Percentiles rank a stretch among this genome's conserved stretches.
phyloP scores from a whole-genome alignment of 169 alveolate species.

The Plasmodium coatneyi region DNA sequence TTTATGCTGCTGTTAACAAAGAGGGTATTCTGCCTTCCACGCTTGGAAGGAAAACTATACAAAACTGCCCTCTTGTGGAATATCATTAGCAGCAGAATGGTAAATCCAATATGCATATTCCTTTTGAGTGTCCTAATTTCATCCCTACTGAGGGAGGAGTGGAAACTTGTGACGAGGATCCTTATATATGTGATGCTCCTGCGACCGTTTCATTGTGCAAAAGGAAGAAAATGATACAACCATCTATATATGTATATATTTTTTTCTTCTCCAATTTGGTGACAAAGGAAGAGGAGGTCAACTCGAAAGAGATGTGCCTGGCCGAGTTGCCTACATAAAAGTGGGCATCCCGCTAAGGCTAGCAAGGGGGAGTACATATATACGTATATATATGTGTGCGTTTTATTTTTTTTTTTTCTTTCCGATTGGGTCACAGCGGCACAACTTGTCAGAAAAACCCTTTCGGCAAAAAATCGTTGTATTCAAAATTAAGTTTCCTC shows the following conservation, averaged over 20 bases:
- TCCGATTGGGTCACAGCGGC: neutral
- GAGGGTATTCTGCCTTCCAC: neutral
- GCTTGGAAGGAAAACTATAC: neutral
- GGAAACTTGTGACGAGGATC: neutral
- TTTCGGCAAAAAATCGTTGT: neutral
- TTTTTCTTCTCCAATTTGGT: neutral
- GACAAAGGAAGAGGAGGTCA: neutral
- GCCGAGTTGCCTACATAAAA: neutral
- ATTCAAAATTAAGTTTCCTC: neutral
- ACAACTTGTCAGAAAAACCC: neutral
- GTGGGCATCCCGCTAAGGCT: neutral
- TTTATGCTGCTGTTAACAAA: conserved; percentile 4
- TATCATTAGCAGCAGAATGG: conserved; percentile 1
- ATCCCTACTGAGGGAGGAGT: neutral
- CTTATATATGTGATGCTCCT: neutral
- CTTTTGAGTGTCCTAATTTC: neutral
- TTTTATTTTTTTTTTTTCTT: neutral
- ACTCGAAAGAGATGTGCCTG: neutral
- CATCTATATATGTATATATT: neutral
- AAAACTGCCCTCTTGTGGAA: neutral
- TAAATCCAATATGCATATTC: conserved; percentile 7
- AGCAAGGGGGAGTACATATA: neutral
- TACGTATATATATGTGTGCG: neutral
- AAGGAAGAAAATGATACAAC: neutral
- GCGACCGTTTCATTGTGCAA: neutral